Evolutionary conservation across 2,329 filamentous ascomycete species (phyloP), one percentile per base, ranked within the genome.

Genomic region (Diaporthe eres): DNA sequence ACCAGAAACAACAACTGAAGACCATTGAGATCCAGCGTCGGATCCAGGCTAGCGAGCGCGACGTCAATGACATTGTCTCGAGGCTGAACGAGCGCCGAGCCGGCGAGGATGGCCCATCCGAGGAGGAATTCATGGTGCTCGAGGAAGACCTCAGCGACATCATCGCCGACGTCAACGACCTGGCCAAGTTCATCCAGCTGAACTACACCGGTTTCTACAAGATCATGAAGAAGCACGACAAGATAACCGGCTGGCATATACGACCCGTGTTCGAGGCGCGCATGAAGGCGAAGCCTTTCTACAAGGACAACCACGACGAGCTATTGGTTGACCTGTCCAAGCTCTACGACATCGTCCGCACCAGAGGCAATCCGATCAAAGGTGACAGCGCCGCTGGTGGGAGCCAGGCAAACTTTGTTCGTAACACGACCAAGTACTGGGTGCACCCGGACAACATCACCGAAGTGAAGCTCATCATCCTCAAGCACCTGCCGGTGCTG

Each of bases 221-320:
- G 89, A 99, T 99, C 78, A 98, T 99, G 85, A 99, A 99, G 90
- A 99, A 99, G 89, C 97, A 99, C 85, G 97, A 98, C 86, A 99
- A 99, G 95, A 90, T 94, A 88, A 99, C 97, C 0, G 90, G 92
- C 77, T 98, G 96, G 95, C 92, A 97, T 82, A 91, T 99, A 47
- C 96, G 94, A 81, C 97, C 97, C 44, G 95, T 97, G n/a, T 99
- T 99, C 85, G 96, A 97, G 75, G 93, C 96, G 57, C 92, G 96
- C 75, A 91, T 99, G 82, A 98, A 97, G 86, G 95, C 95, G 61
- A 98, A 98, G 84, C 96, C 97, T 0, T 99, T 99, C 86, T 99
- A 98, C 90, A 97, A 98, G 84, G 96, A 98, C 83, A 98, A 99
- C 85, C 98, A 98, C 85, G 97, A 99, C 86, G 94, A 93, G 42